phyloP scores from a whole-genome alignment of 768 basidiomycete species.

The Ramaria rubella region DNA sequence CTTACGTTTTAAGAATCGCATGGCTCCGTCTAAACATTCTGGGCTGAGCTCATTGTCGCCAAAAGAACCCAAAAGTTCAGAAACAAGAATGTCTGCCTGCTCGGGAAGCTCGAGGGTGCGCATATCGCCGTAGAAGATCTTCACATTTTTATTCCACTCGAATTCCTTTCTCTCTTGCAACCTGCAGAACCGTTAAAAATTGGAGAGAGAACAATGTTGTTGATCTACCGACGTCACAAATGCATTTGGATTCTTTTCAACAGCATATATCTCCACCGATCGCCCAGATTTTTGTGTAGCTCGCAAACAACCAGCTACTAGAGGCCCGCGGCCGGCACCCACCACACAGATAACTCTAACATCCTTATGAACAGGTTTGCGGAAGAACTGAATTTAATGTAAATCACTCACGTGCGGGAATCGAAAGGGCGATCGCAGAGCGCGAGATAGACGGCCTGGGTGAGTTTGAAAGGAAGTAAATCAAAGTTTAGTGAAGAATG shows the following conservation, averaged over 20 bases:
- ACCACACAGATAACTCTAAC: constrained; percentile 80
- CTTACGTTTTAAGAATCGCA: constrained; percentile 87
- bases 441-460: constrained; percentile 14
- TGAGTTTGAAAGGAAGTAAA: not conserved
- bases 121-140: constrained; percentile 94
- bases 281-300: constrained; percentile 66
- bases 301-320: constrained; percentile 76
- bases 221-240: constrained; percentile 73
- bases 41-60: constrained; percentile 98
- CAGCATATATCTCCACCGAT: constrained; percentile 67
- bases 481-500: not conserved
- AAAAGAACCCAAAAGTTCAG: constrained; percentile 93
- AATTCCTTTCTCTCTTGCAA: constrained; percentile 73
- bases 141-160: constrained; percentile 80
- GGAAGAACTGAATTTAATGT: constrained; percentile 2
- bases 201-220: constrained; percentile 4
- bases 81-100: constrained; percentile 86
- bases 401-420: constrained; percentile 51
- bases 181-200: constrained; percentile 34
- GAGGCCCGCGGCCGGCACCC: constrained; percentile 91
- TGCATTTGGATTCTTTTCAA: constrained; percentile 97
- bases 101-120: constrained; percentile 76
- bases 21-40: constrained; percentile 94
- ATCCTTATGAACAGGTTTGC: not conserved
- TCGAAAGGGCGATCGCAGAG: constrained; percentile 53